phyloP scores from a whole-genome alignment of 2,329 filamentous ascomycete genomes.

The Penicillium sp. region DNA sequence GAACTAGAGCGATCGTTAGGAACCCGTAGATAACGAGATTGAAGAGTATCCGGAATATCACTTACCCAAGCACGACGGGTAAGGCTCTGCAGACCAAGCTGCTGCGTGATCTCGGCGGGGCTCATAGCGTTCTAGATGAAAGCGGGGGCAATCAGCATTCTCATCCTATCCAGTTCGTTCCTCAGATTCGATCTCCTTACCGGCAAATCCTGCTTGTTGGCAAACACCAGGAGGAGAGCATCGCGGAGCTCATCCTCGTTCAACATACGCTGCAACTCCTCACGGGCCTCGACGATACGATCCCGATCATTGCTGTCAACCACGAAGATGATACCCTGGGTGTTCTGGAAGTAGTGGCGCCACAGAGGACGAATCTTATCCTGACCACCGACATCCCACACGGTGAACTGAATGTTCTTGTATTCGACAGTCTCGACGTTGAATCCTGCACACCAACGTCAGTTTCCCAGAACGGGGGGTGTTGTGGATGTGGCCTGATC shows the following conservation, averaged over 20 bases:
- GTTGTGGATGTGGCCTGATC: no score
- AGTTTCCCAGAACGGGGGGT: conserved; percentile 2
- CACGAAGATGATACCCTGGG: conserved; percentile 99
- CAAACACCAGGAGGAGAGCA: conserved; percentile 92
- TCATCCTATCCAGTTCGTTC: conserved; percentile 1
- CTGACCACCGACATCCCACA: conserved; percentile 99
- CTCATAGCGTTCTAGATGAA: conserved; percentile 91
- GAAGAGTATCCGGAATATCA: conserved; percentile 19
- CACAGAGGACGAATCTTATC: conserved; percentile 99
- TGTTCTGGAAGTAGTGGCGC: conserved; percentile 99
- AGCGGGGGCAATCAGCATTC: conserved; percentile 30
- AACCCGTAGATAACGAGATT: not conserved
- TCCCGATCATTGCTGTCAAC: conserved; percentile 98
- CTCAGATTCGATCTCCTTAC: conserved; percentile 59
- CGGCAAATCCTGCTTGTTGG: conserved; percentile 99
- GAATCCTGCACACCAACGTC: conserved; percentile 63
- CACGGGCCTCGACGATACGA: conserved; percentile 92
- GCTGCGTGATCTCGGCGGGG: conserved; percentile 99
- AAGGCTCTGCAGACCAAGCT: conserved; percentile 98
- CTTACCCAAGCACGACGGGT: conserved; percentile 98
- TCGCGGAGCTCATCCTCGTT: conserved; percentile 99
- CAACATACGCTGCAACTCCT: conserved; percentile 96
- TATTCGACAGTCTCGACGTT: conserved; percentile 99
- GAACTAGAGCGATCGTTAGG: conserved; percentile 58
- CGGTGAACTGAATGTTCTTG: conserved; percentile 99